These are phyloP conservation scores for Strobilomyces dryophilus DNA, from an alignment of 768 basidiomycete species.

Conservation along the genomic window DNA sequence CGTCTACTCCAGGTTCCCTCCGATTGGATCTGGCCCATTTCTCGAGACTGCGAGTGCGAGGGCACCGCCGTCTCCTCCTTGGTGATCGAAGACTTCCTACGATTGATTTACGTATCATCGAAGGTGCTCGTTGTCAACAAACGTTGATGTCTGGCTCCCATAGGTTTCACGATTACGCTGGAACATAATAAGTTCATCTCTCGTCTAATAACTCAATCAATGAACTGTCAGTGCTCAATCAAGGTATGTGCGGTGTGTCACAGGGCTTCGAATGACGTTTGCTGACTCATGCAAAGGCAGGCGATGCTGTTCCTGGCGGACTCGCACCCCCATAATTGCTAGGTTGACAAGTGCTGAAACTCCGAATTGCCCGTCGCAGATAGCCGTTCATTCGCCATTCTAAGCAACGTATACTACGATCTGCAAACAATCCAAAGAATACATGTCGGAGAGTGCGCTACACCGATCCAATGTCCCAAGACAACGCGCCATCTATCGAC, in stretches of 20 bases:
- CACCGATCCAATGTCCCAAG: slow-evolving; percentile 19
- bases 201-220: slow-evolving; percentile 7
- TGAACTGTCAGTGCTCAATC: not conserved
- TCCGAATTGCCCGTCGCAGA: slow-evolving; percentile 14
- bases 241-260: slow-evolving; percentile 16
- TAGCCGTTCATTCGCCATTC: slow-evolving; percentile 4
- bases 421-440: slow-evolving; percentile 18
- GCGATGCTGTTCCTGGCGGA: slow-evolving; percentile 3
- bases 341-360: slow-evolving; percentile 14
- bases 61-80: too few species aligned
- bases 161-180: slow-evolving; percentile 6
- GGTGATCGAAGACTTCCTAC: not conserved
- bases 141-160: not conserved
- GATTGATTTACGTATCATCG: slow-evolving; percentile 6
- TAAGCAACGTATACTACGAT: slow-evolving; percentile 11
- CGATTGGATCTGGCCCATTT: not conserved
- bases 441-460: slow-evolving; percentile 19
- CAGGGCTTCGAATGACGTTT: slow-evolving; percentile 13
- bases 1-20: slow-evolving; percentile 1
- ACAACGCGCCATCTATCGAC: slow-evolving; percentile 14
- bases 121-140: not conserved
- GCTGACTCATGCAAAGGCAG: slow-evolving; percentile 1
- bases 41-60: not conserved
- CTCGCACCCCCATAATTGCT: slow-evolving; percentile 16
- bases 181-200: not conserved